A percentile compares a stretch with the other conserved stretches of the same genome.
phyloP scores from a whole-genome alignment of 108 stramenopile genomes.

The Nitzschia putrida region DNA sequence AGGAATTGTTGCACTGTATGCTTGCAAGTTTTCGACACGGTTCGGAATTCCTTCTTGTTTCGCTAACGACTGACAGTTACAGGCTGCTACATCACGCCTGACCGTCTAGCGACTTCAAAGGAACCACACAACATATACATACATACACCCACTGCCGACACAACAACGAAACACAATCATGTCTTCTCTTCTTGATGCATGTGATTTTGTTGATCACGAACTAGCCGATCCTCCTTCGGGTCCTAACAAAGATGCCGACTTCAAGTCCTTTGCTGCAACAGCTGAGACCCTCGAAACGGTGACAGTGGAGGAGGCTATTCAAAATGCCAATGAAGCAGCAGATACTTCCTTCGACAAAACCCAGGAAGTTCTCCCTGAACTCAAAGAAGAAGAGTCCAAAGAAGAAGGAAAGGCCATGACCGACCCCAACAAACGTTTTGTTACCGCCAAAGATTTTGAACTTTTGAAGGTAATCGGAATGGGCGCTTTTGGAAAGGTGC shows the following conservation, averaged over 20 bases:
- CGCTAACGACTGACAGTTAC: too few species aligned
- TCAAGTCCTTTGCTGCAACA: constrained; percentile 18
- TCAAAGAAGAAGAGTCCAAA: neutral
- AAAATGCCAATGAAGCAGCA: neutral
- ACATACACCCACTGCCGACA: too few species aligned
- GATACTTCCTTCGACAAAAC: neutral
- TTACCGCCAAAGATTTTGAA: constrained; percentile 86
- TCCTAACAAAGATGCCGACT: constrained; percentile 19
- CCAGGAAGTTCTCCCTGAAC: neutral
- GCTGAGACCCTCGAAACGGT: constrained; percentile 20
- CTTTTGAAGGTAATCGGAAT: constrained; percentile 92
- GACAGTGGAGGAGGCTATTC: constrained; percentile 31
- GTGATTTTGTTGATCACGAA: constrained; percentile 7
- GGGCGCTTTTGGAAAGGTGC: constrained; percentile 98
- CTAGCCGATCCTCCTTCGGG: too few species aligned
- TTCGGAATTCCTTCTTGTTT: too few species aligned
- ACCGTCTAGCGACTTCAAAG: too few species aligned
- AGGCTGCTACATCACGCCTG: too few species aligned
- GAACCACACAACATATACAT: too few species aligned
- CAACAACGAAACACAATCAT: too few species aligned
- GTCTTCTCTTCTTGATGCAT: constrained; percentile 9
- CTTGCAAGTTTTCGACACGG: too few species aligned
- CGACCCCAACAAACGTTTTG: constrained; percentile 39
- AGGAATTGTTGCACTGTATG: too few species aligned
- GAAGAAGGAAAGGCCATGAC: neutral